Conservation (phyloP, 805 yeast genomes). For the Cyberlindnera maclurae region DNA sequence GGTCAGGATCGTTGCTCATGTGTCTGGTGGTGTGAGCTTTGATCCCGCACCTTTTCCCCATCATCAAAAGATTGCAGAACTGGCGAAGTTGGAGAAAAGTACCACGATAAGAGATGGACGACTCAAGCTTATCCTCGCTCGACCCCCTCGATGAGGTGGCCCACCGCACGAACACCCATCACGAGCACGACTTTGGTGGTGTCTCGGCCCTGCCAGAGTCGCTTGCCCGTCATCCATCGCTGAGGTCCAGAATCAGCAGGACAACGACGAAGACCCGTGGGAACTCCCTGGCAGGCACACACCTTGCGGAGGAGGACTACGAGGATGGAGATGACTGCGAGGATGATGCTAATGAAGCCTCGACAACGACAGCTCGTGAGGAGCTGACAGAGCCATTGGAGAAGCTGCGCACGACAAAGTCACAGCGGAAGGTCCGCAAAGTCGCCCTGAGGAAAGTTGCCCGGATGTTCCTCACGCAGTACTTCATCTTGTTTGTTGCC, state of each 20-base stretch:
- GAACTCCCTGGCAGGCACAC: no score
- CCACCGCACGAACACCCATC: conserved; percentile 7
- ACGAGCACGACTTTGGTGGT: conserved; percentile 10
- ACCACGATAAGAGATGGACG: no score
- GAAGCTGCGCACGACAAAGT: conserved; percentile 6
- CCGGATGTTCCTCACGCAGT: conserved; percentile 11
- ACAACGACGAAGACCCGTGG: no score
- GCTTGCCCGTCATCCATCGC: conserved; percentile 7
- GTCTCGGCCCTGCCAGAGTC: conserved; percentile 6
- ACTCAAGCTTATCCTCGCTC: not conserved
- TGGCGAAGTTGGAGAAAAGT: no score
- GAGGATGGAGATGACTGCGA: no score
- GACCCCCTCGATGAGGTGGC: conserved; percentile 11
- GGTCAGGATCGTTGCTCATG: no score
- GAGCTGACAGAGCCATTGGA: conserved; percentile 1
- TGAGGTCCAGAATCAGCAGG: not conserved
- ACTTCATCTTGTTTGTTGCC: conserved; percentile 16
- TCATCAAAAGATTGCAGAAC: no score
- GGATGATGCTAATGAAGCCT: no score
- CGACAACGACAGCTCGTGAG: conserved; percentile 1
- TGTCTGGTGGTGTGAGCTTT: no score
- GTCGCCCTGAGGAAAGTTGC: conserved; percentile 8
- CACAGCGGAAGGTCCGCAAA: conserved; percentile 11
- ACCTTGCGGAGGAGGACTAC: no score
- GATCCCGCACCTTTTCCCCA: no score